Evolutionary conservation across 306 rosid genomes (phyloP), one percentile per base, ranked within the genome.

Genomic region (Styphnolobium japonicum): DNA sequence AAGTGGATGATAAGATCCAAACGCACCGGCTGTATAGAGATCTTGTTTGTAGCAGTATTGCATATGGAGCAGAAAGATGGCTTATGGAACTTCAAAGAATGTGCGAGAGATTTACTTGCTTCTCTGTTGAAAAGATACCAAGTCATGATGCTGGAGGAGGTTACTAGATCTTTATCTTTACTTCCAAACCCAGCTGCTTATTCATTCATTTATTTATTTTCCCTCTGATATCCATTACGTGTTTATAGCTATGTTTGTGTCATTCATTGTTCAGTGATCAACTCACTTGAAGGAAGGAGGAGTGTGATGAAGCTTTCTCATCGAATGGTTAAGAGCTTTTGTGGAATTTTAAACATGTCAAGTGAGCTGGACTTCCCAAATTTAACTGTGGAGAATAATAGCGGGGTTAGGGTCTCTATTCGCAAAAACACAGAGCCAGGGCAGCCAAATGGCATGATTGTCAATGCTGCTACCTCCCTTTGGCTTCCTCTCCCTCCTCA

Each of bases 1-100:
- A 88, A 68, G 89, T 94, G 72, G 92, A 91, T 43, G 91, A 85
- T 22, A 81, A 64, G 67, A 62, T 66, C 34, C 91, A 88, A 37
- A 75, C 86, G 0, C 95, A 89, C 45, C 62, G 56, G n/a, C 87
- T 89, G 1, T 94, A 80, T 37, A 85, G 84, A 67, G 88, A 89
- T 84, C 67, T 91, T 45, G 61, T 89, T 2, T 43, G 18, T 22
- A 53, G 33, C 21, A 69, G 8, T 5, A 22, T 23, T 18, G 89
- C 89, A 4, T 94, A 81, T 60, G 98, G 97, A 63, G 98, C 98
- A 6, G 84, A 86, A 19, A 73, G 90, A 63, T 92, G 97, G 97
- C 37, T 89, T 15, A 43, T 53, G 78, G 85, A 92, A 27, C 92
- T 94, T 16, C 78, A 89, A 69, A 87, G 97, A 71, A 91, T 85